Conservation (phyloP, 2,329 filamentous ascomycete genomes). For the Diaporthe humulicola region DNA sequence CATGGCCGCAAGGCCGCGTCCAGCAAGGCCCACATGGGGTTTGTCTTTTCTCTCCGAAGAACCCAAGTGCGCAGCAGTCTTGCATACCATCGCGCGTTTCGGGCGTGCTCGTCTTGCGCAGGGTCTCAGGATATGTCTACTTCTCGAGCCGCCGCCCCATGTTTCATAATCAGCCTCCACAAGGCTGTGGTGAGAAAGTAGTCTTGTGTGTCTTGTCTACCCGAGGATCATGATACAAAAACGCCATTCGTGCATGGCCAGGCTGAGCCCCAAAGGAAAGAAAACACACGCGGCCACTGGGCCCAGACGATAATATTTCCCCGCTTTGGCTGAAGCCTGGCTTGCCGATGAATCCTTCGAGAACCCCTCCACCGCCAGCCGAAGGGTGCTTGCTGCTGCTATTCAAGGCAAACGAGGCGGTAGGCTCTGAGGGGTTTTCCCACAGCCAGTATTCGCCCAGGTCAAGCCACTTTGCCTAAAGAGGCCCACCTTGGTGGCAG, state of each 20-base stretch:
- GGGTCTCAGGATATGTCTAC: neutral
- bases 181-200: neutral
- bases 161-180: slow-evolving; percentile 18
- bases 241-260: neutral
- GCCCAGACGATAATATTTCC: neutral
- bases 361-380: neutral
- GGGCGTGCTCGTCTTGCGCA: neutral
- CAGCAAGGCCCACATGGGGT: neutral
- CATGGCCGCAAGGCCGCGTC: slow-evolving; percentile 9
- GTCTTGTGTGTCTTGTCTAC: neutral
- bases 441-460: neutral
- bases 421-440: neutral
- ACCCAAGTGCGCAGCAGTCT: neutral
- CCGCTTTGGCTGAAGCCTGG: neutral
- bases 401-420: slow-evolving; percentile 16
- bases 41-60: slow-evolving; percentile 7
- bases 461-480: slow-evolving; percentile 6
- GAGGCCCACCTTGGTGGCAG: slow-evolving; percentile 21
- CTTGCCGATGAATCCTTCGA: neutral
- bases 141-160: neutral
- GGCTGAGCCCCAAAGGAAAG: neutral
- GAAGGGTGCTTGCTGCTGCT: neutral
- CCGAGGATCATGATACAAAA: neutral
- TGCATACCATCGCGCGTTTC: slow-evolving; percentile 6
- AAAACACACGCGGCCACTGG: neutral